phyloP scores from a whole-genome alignment of 257 asterid species.

The Fraxinus americana region DNA sequence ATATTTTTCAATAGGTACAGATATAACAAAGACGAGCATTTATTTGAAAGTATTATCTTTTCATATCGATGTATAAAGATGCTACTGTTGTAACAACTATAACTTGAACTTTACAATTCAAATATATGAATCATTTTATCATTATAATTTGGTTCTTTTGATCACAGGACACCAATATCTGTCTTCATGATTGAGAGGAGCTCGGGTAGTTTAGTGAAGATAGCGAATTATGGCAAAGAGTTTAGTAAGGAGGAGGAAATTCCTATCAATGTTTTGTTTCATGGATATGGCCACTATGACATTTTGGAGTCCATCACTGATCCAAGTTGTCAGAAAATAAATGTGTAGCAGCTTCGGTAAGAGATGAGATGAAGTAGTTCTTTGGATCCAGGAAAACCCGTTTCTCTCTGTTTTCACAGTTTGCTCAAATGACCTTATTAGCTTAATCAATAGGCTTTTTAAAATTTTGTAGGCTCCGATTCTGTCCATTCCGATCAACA shows the following conservation, averaged over 20 bases:
- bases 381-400: not conserved
- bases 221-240: constrained; percentile 73
- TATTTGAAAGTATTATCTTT: not conserved
- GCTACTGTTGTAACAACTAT: not conserved
- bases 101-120: not conserved
- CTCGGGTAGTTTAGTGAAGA: constrained; percentile 49
- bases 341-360: constrained; percentile 9
- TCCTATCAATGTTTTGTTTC: constrained; percentile 65
- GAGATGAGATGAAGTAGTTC: not conserved
- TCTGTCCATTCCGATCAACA: not conserved
- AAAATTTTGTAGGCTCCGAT: not conserved
- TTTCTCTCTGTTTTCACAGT: not conserved
- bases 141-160: not conserved
- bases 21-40: not conserved
- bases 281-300: constrained; percentile 90
- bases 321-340: constrained; percentile 23
- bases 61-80: not conserved
- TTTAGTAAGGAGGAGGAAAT: constrained; percentile 45
- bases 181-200: constrained; percentile 65
- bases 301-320: constrained; percentile 48
- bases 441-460: not conserved
- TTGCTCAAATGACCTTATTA: not conserved
- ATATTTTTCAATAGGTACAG: not conserved
- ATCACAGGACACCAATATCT: constrained; percentile 69
- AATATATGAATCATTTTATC: not conserved